Conservation (phyloP, 1,284 basidiomycete genomes). For the Papiliotrema laurentii region DNA sequence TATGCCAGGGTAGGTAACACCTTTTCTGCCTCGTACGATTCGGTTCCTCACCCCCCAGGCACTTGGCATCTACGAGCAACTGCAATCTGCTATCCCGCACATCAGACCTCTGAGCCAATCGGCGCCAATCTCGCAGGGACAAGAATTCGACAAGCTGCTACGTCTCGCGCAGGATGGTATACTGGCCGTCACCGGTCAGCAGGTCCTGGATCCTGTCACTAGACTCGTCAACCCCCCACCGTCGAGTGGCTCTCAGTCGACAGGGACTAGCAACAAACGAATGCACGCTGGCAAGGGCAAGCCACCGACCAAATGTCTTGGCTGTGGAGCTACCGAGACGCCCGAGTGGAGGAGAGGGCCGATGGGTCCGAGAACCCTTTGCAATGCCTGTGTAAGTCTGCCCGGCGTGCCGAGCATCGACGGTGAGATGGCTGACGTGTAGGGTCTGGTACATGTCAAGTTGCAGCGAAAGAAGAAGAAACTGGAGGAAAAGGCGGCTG, state of each 20-base stretch:
- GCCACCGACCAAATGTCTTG: slow-evolving; percentile 35
- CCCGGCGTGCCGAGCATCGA: not conserved
- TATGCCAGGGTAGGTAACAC: slow-evolving; percentile 29
- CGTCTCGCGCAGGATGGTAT: slow-evolving; percentile 24
- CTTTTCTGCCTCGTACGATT: no score
- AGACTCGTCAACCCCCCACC: not conserved
- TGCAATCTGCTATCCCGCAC: slow-evolving; percentile 23
- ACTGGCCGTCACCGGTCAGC: slow-evolving; percentile 21
- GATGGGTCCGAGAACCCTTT: slow-evolving; percentile 46
- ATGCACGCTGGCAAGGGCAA: slow-evolving; percentile 16
- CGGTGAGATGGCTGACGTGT: slow-evolving; percentile 6
- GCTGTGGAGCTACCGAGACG: slow-evolving; percentile 47
- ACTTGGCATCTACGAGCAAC: slow-evolving; percentile 21
- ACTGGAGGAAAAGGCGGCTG: slow-evolving; percentile 34
- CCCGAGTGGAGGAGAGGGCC: slow-evolving; percentile 49
- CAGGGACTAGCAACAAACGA: slow-evolving; percentile 9
- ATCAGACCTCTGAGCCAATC: slow-evolving; percentile 14
- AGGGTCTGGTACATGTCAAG: slow-evolving; percentile 46
- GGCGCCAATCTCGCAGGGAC: slow-evolving; percentile 3
- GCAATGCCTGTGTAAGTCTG: slow-evolving; percentile 47
- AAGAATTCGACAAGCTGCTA: slow-evolving; percentile 25
- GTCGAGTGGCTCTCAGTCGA: not conserved
- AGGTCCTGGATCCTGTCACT: not conserved
- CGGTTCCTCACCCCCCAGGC: no score
- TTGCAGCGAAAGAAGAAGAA: slow-evolving; percentile 41